Conservation (phyloP, 495 filamentous ascomycete genomes). For the Daldinia decipiens region DNA sequence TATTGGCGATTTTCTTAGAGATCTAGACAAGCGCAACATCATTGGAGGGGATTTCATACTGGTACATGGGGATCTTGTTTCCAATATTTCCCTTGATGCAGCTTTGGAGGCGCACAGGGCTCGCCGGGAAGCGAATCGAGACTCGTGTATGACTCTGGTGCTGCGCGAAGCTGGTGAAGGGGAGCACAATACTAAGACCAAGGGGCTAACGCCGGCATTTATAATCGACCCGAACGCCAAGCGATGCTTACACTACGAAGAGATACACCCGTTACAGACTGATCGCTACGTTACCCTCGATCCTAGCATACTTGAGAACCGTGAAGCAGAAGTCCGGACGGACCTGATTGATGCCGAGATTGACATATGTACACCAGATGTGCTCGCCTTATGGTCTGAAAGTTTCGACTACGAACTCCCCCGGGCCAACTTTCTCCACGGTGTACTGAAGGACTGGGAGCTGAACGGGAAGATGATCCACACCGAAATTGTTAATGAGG, state of each 20-base stretch:
- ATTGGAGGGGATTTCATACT: conserved; percentile 92
- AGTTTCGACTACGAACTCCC: conserved; percentile 96
- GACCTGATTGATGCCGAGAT: conserved; percentile 95
- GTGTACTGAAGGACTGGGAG: conserved; percentile 95
- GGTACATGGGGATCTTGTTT: conserved; percentile 93
- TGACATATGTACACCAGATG: conserved; percentile 97
- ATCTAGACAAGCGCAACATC: conserved; percentile 85
- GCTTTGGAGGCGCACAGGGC: conserved; percentile 82
- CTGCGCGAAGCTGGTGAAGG: conserved; percentile 77
- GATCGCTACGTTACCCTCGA: conserved; percentile 73
- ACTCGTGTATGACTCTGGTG: conserved; percentile 99
- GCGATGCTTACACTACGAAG: conserved; percentile 93
- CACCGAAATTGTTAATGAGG: conserved; percentile 83
- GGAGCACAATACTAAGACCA: conserved; percentile 76
- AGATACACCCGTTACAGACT: conserved; percentile 64
- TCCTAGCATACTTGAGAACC: conserved; percentile 65
- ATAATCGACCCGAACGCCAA: conserved; percentile 82
- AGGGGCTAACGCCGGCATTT: conserved; percentile 81
- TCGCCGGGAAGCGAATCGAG: conserved; percentile 84
- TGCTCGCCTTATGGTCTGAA: conserved; percentile 93
- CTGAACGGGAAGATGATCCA: conserved; percentile 96
- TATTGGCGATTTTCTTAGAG: conserved; percentile 93
- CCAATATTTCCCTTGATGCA: conserved; percentile 83
- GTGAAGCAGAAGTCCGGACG: conserved; percentile 79
- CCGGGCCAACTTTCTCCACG: conserved; percentile 86